These are phyloP conservation scores for Sergeia podlipaevii DNA, from an alignment of 208 protist species.

Conservation along the genomic window DNA sequence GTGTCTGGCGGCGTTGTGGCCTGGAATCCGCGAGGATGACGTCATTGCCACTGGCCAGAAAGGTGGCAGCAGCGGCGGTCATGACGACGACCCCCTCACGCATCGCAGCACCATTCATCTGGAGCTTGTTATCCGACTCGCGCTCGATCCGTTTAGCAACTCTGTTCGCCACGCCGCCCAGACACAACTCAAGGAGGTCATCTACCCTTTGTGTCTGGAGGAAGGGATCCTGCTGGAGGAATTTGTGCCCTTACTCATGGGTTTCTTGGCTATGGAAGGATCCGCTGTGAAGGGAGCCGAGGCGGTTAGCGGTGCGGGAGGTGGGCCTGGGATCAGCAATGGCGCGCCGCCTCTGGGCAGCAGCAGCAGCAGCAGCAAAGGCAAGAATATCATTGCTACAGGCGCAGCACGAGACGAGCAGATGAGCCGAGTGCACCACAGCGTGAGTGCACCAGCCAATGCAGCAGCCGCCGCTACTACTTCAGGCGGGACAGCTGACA, in stretches of 20 bases:
- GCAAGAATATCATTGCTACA: no score
- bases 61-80: background rate
- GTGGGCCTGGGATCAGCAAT: no score
- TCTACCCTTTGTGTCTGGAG: slow-evolving; percentile 30
- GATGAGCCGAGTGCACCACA: no score
- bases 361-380: background rate
- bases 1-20: slow-evolving; percentile 51
- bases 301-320: no score
- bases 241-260: slow-evolving; percentile 47
- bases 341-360: no score
- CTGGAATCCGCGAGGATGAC: slow-evolving; percentile 10
- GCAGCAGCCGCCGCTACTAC: background rate
- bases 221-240: slow-evolving; percentile 22
- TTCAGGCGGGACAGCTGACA: background rate
- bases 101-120: slow-evolving; percentile 15
- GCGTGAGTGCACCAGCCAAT: no score
- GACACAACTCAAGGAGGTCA: slow-evolving; percentile 42
- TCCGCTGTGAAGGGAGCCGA: background rate
- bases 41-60: background rate
- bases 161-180: slow-evolving; percentile 50
- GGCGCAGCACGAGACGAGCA: no score
- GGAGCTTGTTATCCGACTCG: slow-evolving; percentile 50
- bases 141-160: slow-evolving; percentile 41
- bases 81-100: background rate
- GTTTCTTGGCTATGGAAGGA: slow-evolving; percentile 44